These are phyloP conservation scores for Colletotrichum tabaci DNA, from an alignment of 2,329 filamentous ascomycete species.

Conservation along the genomic window DNA sequence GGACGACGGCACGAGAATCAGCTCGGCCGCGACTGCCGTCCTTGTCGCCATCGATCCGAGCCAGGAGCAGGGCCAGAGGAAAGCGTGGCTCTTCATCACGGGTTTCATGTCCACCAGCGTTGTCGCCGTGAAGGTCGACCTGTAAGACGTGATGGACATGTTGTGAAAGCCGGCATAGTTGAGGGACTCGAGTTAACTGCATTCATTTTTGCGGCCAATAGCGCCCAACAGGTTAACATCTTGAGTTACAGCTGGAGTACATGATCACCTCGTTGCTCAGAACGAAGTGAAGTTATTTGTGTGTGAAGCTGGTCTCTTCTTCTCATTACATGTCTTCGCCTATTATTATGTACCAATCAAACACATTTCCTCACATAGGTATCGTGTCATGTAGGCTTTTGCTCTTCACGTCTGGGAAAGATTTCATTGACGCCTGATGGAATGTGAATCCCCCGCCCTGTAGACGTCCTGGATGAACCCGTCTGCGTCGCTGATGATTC, in stretches of 20 bases:
- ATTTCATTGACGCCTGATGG: slow-evolving; percentile 20
- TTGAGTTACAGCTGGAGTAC: too few species aligned
- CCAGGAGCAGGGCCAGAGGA: slow-evolving; percentile 58
- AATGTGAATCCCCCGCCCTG: slow-evolving; percentile 35
- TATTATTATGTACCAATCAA: neutral
- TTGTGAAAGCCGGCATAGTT: too few species aligned
- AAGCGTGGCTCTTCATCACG: slow-evolving; percentile 71
- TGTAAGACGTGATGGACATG: slow-evolving; percentile 46
- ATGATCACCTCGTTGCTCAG: too few species aligned
- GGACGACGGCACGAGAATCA: slow-evolving; percentile 68
- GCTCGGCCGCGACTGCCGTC: slow-evolving; percentile 66
- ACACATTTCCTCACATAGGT: neutral
- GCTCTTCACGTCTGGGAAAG: neutral
- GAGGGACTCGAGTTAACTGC: too few species aligned
- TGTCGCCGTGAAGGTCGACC: slow-evolving; percentile 67
- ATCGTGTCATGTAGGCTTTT: too few species aligned
- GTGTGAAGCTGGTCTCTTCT: too few species aligned
- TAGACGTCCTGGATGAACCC: slow-evolving; percentile 57
- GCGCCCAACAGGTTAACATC: too few species aligned
- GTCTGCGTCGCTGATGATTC: slow-evolving; percentile 61
- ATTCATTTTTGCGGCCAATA: too few species aligned
- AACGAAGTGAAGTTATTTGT: neutral
- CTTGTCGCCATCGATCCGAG: slow-evolving; percentile 67
- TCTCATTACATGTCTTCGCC: neutral
- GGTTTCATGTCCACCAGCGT: slow-evolving; percentile 66